Evolutionary conservation across 2,329 filamentous ascomycete genomes (phyloP).

Genomic region (Nannizziopsis arthrosporioides): DNA sequence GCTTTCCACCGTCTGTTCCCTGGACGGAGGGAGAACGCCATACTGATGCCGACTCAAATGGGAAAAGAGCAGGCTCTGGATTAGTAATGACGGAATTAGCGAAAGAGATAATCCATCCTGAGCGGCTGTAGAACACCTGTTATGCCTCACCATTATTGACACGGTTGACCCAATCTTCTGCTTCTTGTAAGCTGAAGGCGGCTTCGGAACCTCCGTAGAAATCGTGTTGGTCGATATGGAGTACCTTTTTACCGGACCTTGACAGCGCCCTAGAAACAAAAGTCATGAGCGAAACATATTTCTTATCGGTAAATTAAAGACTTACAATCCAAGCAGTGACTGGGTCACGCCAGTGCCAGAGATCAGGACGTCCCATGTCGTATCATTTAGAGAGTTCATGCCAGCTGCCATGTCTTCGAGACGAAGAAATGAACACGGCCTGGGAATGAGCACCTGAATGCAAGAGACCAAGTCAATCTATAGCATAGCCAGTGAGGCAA

Average conservation of each 20-base stretch:
- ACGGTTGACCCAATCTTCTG: constrained; percentile 57
- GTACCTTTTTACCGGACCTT: constrained; percentile 77
- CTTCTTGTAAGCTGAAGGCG: constrained; percentile 72
- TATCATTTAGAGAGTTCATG: constrained; percentile 66
- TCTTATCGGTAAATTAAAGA: constrained; percentile 11
- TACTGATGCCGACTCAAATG: constrained; percentile 32
- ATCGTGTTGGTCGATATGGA: constrained; percentile 77
- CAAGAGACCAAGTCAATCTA: background rate
- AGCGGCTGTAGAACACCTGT: background rate
- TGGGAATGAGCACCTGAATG: background rate
- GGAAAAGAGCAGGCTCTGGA: constrained; percentile 25
- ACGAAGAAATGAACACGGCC: background rate
- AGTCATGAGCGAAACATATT: background rate
- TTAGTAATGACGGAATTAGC: constrained; percentile 19
- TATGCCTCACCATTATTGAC: constrained; percentile 29
- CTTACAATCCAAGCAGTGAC: constrained; percentile 67
- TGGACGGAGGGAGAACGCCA: constrained; percentile 17
- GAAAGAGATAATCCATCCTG: constrained; percentile 8
- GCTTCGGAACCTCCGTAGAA: constrained; percentile 84
- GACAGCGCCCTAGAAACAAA: constrained; percentile 63
- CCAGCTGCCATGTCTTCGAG: constrained; percentile 13
- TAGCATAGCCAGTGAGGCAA: background rate
- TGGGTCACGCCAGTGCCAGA: constrained; percentile 66
- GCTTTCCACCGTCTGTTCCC: constrained; percentile 14
- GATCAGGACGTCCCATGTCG: constrained; percentile 68